Base-by-base conservation (phyloP, 2,329 filamentous ascomycete genomes). In the Trichoderma sp. region DNA sequence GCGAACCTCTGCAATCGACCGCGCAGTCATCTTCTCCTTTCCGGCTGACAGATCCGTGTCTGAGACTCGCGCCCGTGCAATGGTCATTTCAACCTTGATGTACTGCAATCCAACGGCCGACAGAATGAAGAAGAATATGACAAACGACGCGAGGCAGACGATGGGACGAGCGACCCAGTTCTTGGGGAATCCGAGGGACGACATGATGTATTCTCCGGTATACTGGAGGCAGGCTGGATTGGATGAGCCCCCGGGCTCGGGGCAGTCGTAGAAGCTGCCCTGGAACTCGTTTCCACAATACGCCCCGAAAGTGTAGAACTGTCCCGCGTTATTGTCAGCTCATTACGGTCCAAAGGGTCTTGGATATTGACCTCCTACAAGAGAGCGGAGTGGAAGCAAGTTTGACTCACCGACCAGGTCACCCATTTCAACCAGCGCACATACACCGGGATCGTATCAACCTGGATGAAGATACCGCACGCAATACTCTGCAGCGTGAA, bases 381-480 rank as follows among this genome's bases (percentile, higher is more conserved):
- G 51, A 28, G 10, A 19, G 24, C 17, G 56, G 73, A 3, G 2
- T 24, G 17, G 26, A 28, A 17, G 19, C 14, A 6, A 10, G 14
- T 1, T 26, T 12, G 4, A 72, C 80, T 73, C 75, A 83, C 83
- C 24, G 83, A 82, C 68, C 88, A 89, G 1, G 85, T 83, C 26
- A 82, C 82, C 79, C 86, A 90, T 72, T 92, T 93, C 1, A 90
- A 78, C 90, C 90, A 93, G 63, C 90, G 82, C n/a, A 92, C 85
- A 70, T 92, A 93, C 1, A 93, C 80, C 0, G 90, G 89, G 3
- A 93, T 90, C 5, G 88, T 86, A 61, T 90, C 86, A 12, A 83
- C 82, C 73, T 93, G 90, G 15, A 93, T 86, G 69, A 93, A 93
- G 74, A 89, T 92, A 1, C 90, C 90, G 68, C 90, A 92, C 0